Conservation (phyloP, 1,284 basidiomycete species). For the Hemileia vastatrix region DNA sequence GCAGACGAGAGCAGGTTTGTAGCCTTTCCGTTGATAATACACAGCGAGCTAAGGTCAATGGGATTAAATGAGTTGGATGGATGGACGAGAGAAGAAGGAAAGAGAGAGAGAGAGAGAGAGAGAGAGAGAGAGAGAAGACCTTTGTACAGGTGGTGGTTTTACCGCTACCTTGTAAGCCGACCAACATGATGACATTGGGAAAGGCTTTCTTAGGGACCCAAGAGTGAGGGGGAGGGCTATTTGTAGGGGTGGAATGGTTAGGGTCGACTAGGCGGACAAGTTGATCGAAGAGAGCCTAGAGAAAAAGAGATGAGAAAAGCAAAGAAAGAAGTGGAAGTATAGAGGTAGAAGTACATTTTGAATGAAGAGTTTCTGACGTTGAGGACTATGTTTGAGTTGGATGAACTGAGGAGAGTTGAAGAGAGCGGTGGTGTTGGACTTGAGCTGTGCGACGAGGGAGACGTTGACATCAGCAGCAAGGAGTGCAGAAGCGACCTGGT, state of each 20-base stretch:
- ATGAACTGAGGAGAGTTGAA: constrained; percentile 51
- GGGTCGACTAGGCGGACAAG: constrained; percentile 91
- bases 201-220: constrained; percentile 87
- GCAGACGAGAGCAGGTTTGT: constrained; percentile 97
- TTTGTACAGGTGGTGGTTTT: constrained; percentile 99
- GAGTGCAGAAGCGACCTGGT: constrained; percentile 86
- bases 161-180: constrained; percentile 92
- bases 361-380: constrained; percentile 15
- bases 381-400: constrained; percentile 11
- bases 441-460: constrained; percentile 79
- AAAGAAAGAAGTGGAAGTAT: not conserved
- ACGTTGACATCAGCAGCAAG: constrained; percentile 98
- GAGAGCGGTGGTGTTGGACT: constrained; percentile 67
- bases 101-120: not conserved
- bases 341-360: constrained; percentile 6
- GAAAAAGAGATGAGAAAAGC: constrained; percentile 4
- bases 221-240: constrained; percentile 10
- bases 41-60: constrained; percentile 61
- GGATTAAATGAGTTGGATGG: constrained; percentile 7
- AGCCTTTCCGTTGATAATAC: constrained; percentile 92
- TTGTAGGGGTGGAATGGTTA: constrained; percentile 25
- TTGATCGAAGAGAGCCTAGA: constrained; percentile 89
- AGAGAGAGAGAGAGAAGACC: constrained; percentile 25
- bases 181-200: constrained; percentile 92
- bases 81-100: not conserved